A percentile compares a stretch with the other conserved stretches of the same genome.
Evolutionary conservation across 192 early-diverging fungal species (phyloP).

Genomic region (Backusella macrospora): DNA sequence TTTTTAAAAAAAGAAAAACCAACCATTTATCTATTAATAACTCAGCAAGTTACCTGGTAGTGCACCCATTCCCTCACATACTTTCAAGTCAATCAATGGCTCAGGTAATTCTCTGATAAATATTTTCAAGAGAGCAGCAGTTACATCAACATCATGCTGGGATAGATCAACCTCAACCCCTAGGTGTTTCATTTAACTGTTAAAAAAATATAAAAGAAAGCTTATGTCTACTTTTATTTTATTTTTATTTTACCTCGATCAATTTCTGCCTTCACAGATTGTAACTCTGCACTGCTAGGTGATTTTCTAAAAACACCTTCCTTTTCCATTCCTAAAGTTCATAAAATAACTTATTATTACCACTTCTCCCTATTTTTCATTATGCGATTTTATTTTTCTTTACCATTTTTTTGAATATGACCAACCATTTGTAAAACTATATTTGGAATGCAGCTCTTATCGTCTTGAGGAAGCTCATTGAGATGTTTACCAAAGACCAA

Average conservation of each 20-base stretch:
- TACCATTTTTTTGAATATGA: conserved; percentile 69
- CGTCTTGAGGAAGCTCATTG: conserved; percentile 53
- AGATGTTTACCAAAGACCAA: conserved; percentile 75
- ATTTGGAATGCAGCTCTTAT: conserved; percentile 61
- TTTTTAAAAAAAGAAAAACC: too few species aligned
- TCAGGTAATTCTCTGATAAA: conserved; percentile 83
- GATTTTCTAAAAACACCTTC: conserved; percentile 88
- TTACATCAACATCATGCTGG: conserved; percentile 76
- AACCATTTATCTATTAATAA: background rate
- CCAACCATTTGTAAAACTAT: conserved; percentile 74
- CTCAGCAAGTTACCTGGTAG: conserved; percentile 25
- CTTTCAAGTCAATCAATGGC: conserved; percentile 65
- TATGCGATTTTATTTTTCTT: background rate
- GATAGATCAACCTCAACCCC: conserved; percentile 60
- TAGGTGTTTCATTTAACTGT: background rate
- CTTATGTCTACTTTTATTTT: background rate
- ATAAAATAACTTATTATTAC: background rate
- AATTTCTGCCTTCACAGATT: conserved; percentile 63
- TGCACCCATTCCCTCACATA: conserved; percentile 58
- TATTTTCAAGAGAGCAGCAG: conserved; percentile 81
- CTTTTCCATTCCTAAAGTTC: conserved; percentile 62
- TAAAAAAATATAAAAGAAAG: background rate
- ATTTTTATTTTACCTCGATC: conserved; percentile 43
- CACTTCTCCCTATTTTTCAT: background rate
- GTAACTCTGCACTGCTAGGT: conserved; percentile 72